Percentiles rank a stretch among this genome's conserved stretches.
These are phyloP conservation scores for Incumbomyces lentus DNA, from an alignment of 2,329 filamentous ascomycete species.

Conservation along the genomic window DNA sequence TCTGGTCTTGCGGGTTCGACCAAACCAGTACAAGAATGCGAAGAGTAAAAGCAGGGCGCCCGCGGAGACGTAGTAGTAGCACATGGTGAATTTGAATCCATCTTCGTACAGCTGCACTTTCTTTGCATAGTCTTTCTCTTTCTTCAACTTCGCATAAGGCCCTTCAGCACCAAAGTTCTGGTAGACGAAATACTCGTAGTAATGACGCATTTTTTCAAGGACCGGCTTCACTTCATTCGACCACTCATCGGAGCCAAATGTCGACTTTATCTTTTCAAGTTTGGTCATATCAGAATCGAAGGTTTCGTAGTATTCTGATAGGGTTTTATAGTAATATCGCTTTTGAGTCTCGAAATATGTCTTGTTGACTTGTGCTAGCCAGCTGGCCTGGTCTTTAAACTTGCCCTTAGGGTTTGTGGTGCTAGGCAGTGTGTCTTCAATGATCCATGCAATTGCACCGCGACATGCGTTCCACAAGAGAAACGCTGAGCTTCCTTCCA, in stretches of 20 bases:
- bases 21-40: slow-evolving; percentile 19
- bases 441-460: background rate
- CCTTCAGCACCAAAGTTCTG: slow-evolving; percentile 9
- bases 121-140: slow-evolving; percentile 1
- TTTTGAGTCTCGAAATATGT: background rate
- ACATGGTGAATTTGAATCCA: slow-evolving; percentile 7
- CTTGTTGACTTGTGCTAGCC: background rate
- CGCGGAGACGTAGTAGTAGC: slow-evolving; percentile 10
- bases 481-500: slow-evolving; percentile 38
- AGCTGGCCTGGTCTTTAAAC: background rate
- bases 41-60: slow-evolving; percentile 8
- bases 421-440: background rate
- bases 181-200: slow-evolving; percentile 6
- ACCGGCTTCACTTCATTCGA: background rate
- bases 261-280: slow-evolving; percentile 1
- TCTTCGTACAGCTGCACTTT: slow-evolving; percentile 6
- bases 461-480: slow-evolving; percentile 9
- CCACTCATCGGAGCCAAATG: slow-evolving; percentile 6
- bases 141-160: slow-evolving; percentile 1
- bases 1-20: slow-evolving; percentile 16
- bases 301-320: slow-evolving; percentile 1
- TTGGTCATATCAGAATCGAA: slow-evolving; percentile 1
- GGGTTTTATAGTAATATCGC: slow-evolving; percentile 4
- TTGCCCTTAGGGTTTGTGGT: background rate
- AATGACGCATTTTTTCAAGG: slow-evolving; percentile 3